phyloP scores from a whole-genome alignment of 345 rosid species.

The thale cress (Arabidopsis thaliana) region TAIR10.1 NC_003070.9:3622001-3622500 shows the following conservation, averaged over 20 bases:
- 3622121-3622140: neutral
- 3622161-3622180: too few species aligned
- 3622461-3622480: conserved; percentile 52
- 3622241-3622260: too few species aligned
- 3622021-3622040: conserved; percentile 71
- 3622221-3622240: too few species aligned
- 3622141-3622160: neutral
- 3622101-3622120: neutral
- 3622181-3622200: too few species aligned
- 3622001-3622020: conserved; percentile 80
- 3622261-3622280: neutral
- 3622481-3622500: conserved; percentile 19
- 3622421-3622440: conserved; percentile 65
- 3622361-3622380: neutral
- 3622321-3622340: conserved; percentile 5
- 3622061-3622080: conserved; percentile 24
- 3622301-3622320: conserved; percentile 12
- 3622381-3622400: conserved; percentile 50
- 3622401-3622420: conserved; percentile 79
- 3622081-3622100: neutral
- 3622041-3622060: conserved; percentile 70
- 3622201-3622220: too few species aligned
- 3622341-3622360: neutral
- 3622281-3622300: neutral
- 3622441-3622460: conserved; percentile 81